Evolutionary conservation across 73 alveolate genomes (phyloP).

Genomic region (Paramecium primaurelia): DNA sequence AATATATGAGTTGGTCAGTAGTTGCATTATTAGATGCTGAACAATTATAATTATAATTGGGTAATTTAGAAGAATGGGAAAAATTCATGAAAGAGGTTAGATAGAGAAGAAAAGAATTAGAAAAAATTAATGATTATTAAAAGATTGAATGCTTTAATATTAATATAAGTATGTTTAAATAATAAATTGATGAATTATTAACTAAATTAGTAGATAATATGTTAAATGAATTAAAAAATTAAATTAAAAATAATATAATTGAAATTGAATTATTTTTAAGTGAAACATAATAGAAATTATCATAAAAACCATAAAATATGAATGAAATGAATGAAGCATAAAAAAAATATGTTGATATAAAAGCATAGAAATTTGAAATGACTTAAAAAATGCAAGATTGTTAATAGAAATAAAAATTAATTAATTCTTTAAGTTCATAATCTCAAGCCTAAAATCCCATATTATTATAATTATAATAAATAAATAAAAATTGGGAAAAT

Average conservation of each 20-base stretch:
- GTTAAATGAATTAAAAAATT: conserved; percentile 74
- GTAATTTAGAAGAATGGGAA: conserved; percentile 90
- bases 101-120: conserved; percentile 87
- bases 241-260: conserved; percentile 85
- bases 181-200: conserved; percentile 89
- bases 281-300: conserved; percentile 86
- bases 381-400: conserved; percentile 78
- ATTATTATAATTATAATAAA: conserved; percentile 37
- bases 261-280: conserved; percentile 85
- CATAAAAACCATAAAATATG: conserved; percentile 88
- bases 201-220: conserved; percentile 94
- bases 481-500: conserved; percentile 94
- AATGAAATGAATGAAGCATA: conserved; percentile 94
- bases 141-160: conserved; percentile 92
- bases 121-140: conserved; percentile 85
- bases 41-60: conserved; percentile 65
- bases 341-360: conserved; percentile 84
- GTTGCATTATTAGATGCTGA: conserved; percentile 67
- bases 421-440: conserved; percentile 90
- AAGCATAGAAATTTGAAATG: conserved; percentile 83
- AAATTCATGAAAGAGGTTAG: conserved; percentile 86
- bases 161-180: conserved; percentile 79
- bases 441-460: conserved; percentile 13
- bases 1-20: conserved; percentile 54
- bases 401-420: conserved; percentile 86